Evolutionary conservation across 306 rosid genomes (phyloP).

Genomic region (Casuarina glauca): DNA sequence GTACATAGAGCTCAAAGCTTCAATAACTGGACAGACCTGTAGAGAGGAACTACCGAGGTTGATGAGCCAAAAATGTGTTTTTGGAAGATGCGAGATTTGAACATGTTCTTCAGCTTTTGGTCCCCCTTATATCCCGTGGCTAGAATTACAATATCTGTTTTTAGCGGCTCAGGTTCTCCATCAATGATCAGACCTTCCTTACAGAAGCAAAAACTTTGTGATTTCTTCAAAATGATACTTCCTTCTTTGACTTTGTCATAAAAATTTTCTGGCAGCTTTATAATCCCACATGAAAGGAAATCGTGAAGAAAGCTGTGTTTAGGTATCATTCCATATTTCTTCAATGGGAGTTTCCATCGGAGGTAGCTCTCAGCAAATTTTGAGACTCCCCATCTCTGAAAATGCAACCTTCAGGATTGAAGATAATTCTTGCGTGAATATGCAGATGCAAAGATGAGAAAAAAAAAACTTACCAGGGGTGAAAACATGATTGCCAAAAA

Average conservation of each 20-base stretch:
- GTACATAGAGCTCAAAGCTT: background rate
- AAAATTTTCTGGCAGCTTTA: constrained; percentile 35
- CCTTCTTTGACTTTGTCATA: constrained; percentile 47
- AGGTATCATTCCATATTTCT: constrained; percentile 47
- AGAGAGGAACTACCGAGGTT: constrained; percentile 32
- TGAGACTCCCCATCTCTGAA: constrained; percentile 50
- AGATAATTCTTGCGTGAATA: background rate
- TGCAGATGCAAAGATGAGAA: background rate
- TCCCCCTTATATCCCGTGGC: constrained; percentile 62
- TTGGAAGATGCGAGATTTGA: constrained; percentile 42
- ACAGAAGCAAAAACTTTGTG: constrained; percentile 42
- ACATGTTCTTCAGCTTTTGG: constrained; percentile 42
- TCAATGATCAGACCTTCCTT: constrained; percentile 42
- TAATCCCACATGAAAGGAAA: constrained; percentile 34
- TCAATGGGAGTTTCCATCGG: constrained; percentile 48
- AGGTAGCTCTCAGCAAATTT: constrained; percentile 37
- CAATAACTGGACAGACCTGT: constrained; percentile 35
- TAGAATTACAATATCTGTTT: constrained; percentile 49
- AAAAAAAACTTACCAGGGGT: constrained; percentile 56
- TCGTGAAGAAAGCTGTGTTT: constrained; percentile 39
- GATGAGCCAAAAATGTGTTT: constrained; percentile 19
- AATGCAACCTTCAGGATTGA: background rate
- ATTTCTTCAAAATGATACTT: constrained; percentile 43
- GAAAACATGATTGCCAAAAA: constrained; percentile 47
- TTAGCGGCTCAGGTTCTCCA: constrained; percentile 35